Percentiles rank a stretch among this genome's conserved stretches.
These are phyloP conservation scores for Lipomyces yamadae DNA, from an alignment of 805 yeast genomes.

Conservation along the genomic window DNA sequence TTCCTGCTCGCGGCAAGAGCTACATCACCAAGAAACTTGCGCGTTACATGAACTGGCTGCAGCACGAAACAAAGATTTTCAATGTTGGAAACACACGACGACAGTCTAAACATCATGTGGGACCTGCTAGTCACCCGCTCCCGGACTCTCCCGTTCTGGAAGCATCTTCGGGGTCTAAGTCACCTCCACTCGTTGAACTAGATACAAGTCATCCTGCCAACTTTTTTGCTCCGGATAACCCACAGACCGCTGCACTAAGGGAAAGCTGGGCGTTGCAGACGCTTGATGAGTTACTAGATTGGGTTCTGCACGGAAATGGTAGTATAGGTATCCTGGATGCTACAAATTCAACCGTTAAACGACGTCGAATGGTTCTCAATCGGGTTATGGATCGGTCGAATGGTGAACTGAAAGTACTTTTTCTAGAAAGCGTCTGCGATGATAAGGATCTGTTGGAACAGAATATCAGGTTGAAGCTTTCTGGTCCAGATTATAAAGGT, in stretches of 20 bases:
- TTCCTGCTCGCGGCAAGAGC: conserved; percentile 93
- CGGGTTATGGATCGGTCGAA: conserved; percentile 43
- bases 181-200: conserved; percentile 14
- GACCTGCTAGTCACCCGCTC: conserved; percentile 71
- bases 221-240: conserved; percentile 83
- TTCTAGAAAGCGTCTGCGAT: conserved; percentile 84
- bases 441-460: conserved; percentile 78
- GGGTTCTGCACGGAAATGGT: conserved; percentile 78
- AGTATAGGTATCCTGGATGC: conserved; percentile 95
- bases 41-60: conserved; percentile 90
- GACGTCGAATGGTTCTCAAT: conserved; percentile 66
- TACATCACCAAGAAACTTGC: conserved; percentile 90
- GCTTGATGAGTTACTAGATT: conserved; percentile 78
- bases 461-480: conserved; percentile 80
- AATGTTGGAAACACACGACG: conserved; percentile 96
- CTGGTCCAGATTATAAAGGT: conserved; percentile 89
- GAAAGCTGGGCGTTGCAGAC: conserved; percentile 98
- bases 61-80: conserved; percentile 86
- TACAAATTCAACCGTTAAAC: conserved; percentile 78
- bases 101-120: conserved; percentile 62
- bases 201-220: conserved; percentile 67
- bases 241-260: conserved; percentile 64
- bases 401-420: conserved; percentile 70
- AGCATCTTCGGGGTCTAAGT: conserved; percentile 6
- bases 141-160: conserved; percentile 48